Evolutionary conservation across 768 basidiomycete species (phyloP), one percentile per base, ranked within the genome.

Genomic region (Leccinellum rugosiceps): DNA sequence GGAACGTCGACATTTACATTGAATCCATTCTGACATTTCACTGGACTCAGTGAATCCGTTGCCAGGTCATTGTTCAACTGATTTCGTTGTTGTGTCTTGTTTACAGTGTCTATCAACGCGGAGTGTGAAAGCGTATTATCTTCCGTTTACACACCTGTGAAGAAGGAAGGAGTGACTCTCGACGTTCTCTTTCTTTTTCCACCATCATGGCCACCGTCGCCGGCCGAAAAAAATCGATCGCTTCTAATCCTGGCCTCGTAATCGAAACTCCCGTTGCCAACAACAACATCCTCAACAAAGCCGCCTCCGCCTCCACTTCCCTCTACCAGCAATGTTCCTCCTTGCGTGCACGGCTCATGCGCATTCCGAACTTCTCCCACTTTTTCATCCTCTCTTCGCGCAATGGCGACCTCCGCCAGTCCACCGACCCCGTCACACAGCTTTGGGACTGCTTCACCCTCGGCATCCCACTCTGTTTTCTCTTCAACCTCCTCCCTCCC

Each of bases 391-490:
- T 87, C 58, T 81, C 86, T 8, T 75, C 83, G 8, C 67, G 79
- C 19, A 68, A 77, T 38, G 84, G 84, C 61, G 79, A 86, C 43
- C 74, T 78, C 32, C 82, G 91, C 56, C 85, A 85, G 72, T 90
- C 89, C 32, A 89, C 88, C 44, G 94, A 98, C 76, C 92, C 94
- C 35, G 96, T 99, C 66, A 87, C 89, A 48, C 92, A 94, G 72
- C 85, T 98, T 50, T 96, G 95, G 88, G 91, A 93, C 68, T 86
- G 91, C 70, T 91, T 99, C 75, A 87, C 94, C 43, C 83, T 94
- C 34, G 97, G 97, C 57, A 86, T 92, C 49, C 88, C 94, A 46
- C 88, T 98, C 64, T 96, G 94, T 77, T 97, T 90, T 78, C 86
- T 99, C 65, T 96, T 92, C 80, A 96, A 99, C 76, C 86, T 90